phyloP scores from a whole-genome alignment of 495 filamentous ascomycete genomes.

The Trichoderma virens region DNA sequence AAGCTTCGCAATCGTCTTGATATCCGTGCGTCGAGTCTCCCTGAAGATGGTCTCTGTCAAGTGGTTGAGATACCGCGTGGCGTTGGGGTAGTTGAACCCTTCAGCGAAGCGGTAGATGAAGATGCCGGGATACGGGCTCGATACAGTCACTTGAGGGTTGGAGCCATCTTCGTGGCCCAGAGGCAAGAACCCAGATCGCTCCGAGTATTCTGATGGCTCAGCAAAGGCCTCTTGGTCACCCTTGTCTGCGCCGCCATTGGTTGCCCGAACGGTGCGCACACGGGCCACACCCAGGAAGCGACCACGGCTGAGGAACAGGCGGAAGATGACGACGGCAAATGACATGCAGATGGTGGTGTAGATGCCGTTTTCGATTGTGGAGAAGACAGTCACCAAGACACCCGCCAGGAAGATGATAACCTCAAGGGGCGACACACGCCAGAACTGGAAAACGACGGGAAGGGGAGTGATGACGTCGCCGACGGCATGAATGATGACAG shows the following conservation, averaged over 20 bases:
- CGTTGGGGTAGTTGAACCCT: conserved; percentile 47
- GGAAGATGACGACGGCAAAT: conserved; percentile 35
- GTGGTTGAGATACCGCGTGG: conserved; percentile 38
- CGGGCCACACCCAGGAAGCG: conserved; percentile 29
- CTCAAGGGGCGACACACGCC: conserved; percentile 43
- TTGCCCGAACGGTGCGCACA: conserved; percentile 15
- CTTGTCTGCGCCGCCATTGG: neutral
- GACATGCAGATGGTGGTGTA: conserved; percentile 41
- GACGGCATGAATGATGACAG: conserved; percentile 47
- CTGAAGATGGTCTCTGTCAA: conserved; percentile 36
- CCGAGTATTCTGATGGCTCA: neutral
- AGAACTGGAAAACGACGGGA: conserved; percentile 40
- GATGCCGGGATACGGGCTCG: conserved; percentile 38
- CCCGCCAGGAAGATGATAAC: conserved; percentile 45
- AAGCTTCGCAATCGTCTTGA: conserved; percentile 28
- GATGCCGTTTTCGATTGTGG: conserved; percentile 44
- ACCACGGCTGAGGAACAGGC: conserved; percentile 38
- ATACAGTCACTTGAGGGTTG: conserved; percentile 32
- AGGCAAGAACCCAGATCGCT: conserved; percentile 29
- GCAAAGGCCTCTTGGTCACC: neutral
- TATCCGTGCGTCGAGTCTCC: conserved; percentile 31
- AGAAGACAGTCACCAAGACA: conserved; percentile 44
- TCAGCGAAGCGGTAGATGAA: conserved; percentile 46
- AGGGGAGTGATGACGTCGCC: conserved; percentile 43
- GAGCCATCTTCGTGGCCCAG: conserved; percentile 33